Percentiles rank a stretch among this genome's conserved stretches.
phyloP scores from a whole-genome alignment of 352 stramenopile species.

The Globisporangium recalcitrans region DNA sequence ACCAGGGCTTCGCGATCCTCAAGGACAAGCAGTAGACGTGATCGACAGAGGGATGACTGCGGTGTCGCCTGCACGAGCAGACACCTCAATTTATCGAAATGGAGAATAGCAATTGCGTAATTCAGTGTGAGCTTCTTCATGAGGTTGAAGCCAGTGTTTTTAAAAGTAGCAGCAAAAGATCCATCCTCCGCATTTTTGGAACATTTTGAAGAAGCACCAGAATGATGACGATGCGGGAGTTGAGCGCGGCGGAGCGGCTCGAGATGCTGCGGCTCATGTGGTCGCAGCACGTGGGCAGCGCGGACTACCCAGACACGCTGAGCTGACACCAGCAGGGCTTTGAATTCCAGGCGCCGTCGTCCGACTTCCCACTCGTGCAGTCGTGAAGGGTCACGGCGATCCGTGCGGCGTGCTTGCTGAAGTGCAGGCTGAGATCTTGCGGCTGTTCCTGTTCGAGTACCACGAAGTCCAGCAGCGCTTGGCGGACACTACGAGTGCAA shows the following conservation, averaged over 20 bases:
- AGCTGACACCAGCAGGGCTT: conserved; percentile 62
- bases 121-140: too few species aligned
- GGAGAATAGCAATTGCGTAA: too few species aligned
- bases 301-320: conserved; percentile 23
- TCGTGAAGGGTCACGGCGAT: conserved; percentile 70
- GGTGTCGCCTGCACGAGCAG: too few species aligned
- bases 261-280: conserved; percentile 33
- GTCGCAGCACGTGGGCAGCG: conserved; percentile 20
- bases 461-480: conserved; percentile 5
- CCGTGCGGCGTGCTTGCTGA: conserved; percentile 79
- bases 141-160: too few species aligned
- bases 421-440: conserved; percentile 70
- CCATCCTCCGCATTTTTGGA: neutral
- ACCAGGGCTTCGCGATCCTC: conserved; percentile 11
- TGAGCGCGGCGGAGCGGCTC: conserved; percentile 1
- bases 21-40: conserved; percentile 10
- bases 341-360: conserved; percentile 26
- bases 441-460: conserved; percentile 43
- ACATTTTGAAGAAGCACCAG: neutral
- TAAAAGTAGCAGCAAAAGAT: too few species aligned
- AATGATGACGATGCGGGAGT: conserved; percentile 5
- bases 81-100: too few species aligned
- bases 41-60: too few species aligned
- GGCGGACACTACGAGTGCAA: neutral
- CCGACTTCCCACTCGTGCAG: conserved; percentile 46